Evolutionary conservation across 331 rosid genomes (phyloP).

Genomic region (Phaseolus coccineus): DNA sequence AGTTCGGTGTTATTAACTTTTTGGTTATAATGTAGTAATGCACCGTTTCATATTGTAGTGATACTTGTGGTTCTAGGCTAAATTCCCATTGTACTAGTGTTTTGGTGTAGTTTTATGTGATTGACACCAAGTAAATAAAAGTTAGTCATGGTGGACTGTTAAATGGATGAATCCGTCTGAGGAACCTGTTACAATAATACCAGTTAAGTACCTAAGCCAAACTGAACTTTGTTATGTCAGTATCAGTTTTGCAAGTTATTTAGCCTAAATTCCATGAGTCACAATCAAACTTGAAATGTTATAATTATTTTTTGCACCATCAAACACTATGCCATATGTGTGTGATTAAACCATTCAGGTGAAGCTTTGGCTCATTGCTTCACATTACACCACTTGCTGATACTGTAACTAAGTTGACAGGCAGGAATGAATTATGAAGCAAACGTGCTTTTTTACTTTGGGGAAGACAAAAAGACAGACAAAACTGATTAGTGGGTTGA

Average conservation of each 20-base stretch:
- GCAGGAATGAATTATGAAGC: not conserved
- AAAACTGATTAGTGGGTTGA: constrained; percentile 68
- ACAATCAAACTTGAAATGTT: no score
- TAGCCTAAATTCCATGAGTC: no score
- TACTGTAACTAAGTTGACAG: constrained; percentile 13
- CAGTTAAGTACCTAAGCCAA: no score
- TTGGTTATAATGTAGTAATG: constrained; percentile 27
- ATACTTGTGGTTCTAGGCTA: not conserved
- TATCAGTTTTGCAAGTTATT: no score
- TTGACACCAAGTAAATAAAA: constrained; percentile 34
- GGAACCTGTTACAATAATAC: no score
- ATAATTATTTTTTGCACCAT: not conserved
- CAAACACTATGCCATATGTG: not conserved
- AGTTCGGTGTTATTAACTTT: not conserved
- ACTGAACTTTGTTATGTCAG: no score
- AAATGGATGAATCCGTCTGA: no score
- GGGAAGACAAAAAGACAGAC: constrained; percentile 70
- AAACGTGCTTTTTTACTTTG: constrained; percentile 60
- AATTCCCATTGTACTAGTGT: not conserved
- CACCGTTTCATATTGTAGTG: constrained; percentile 5
- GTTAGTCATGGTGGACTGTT: not conserved
- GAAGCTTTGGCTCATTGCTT: constrained; percentile 10
- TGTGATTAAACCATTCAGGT: constrained; percentile 1
- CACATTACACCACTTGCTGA: constrained; percentile 59
- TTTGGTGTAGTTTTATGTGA: constrained; percentile 55